Percentiles rank a stretch among this genome's conserved stretches.
Evolutionary conservation across 345 rosid species (phyloP).

Genomic region (Laguncularia racemosa): DNA sequence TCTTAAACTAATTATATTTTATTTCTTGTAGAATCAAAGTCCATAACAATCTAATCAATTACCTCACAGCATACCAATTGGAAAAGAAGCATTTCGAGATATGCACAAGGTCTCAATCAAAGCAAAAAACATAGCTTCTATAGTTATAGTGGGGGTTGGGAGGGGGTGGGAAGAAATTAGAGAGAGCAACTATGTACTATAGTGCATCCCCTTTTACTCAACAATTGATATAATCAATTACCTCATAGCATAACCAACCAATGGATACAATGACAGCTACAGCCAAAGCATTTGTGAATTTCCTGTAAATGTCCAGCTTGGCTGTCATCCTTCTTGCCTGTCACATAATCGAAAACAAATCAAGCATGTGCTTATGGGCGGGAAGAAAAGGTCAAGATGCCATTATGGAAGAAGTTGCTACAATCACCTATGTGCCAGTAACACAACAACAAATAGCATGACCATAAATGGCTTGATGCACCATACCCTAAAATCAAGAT

Average conservation of each 20-base stretch:
- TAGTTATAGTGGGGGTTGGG: too few species aligned
- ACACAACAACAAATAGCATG: too few species aligned
- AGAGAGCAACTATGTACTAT: not conserved
- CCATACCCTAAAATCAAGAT: too few species aligned
- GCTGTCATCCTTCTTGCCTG: constrained; percentile 80
- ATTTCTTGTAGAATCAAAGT: too few species aligned
- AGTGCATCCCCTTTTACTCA: not conserved
- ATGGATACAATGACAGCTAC: constrained; percentile 87
- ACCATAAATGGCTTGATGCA: too few species aligned
- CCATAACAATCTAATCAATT: too few species aligned
- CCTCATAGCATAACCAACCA: constrained; percentile 99
- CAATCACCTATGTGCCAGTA: too few species aligned
- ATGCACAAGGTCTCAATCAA: not conserved
- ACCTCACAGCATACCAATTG: too few species aligned
- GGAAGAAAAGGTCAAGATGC: not conserved
- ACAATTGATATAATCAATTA: constrained; percentile 9
- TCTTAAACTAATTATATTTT: too few species aligned
- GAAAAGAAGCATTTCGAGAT: too few species aligned
- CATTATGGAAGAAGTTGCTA: too few species aligned
- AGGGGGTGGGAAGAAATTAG: not conserved
- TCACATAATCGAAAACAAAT: constrained; percentile 9
- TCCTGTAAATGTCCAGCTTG: constrained; percentile 83
- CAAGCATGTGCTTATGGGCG: not conserved
- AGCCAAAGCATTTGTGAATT: constrained; percentile 94
- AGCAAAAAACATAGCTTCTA: not conserved